These are phyloP conservation scores for Blepharisma stoltei DNA, from an alignment of 73 alveolate genomes.

Conservation along the genomic window DNA sequence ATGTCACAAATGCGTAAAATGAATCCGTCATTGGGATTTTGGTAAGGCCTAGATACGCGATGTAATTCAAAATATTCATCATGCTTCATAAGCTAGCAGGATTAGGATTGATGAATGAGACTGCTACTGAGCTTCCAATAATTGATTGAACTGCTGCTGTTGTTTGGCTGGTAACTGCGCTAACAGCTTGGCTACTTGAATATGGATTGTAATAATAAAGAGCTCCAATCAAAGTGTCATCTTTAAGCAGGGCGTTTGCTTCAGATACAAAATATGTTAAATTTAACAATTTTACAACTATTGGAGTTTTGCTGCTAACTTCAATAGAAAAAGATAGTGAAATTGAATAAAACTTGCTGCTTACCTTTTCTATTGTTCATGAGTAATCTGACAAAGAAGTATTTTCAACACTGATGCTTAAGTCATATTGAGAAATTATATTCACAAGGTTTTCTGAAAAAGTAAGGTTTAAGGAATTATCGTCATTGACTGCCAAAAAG, in stretches of 20 bases:
- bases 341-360: no score
- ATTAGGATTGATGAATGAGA: not conserved
- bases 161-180: not conserved
- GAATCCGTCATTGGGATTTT: not conserved
- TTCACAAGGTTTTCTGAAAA: no score
- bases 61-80: not conserved
- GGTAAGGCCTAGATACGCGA: not conserved
- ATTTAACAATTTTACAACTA: no score
- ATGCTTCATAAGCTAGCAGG: slow-evolving; percentile 8
- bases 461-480: no score
- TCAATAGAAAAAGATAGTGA: no score
- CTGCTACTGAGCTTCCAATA: not conserved
- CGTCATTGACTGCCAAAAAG: no score
- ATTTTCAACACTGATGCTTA: no score
- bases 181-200: not conserved
- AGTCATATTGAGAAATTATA: no score
- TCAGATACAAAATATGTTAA: not conserved
- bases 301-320: no score
- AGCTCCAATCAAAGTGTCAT: not conserved
- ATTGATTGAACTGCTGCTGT: not conserved
- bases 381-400: no score
- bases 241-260: not conserved
- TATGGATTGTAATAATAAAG: not conserved
- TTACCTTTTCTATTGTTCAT: no score
- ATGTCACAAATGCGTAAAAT: not conserved